These are phyloP conservation scores for Ogataea paraovalis DNA, from an alignment of 805 yeast genomes.

Conservation along the genomic window DNA sequence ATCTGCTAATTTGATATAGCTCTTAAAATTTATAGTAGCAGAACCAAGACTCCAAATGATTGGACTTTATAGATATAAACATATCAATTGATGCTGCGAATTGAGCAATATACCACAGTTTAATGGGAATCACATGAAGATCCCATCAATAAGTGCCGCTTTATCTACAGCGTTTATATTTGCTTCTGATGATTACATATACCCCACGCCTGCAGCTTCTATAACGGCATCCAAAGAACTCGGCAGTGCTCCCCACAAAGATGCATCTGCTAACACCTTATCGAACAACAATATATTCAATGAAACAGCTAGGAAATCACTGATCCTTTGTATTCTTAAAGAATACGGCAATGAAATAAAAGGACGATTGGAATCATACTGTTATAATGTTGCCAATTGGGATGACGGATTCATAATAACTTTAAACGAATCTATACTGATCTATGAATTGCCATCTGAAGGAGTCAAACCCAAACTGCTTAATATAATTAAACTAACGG, in stretches of 20 bases:
- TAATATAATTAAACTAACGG: conserved; percentile 7
- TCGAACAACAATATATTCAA: conserved; percentile 1
- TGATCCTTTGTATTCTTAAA: conserved; percentile 6
- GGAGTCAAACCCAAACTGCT: not conserved
- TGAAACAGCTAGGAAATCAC: conserved; percentile 1
- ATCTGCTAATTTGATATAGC: too few species aligned
- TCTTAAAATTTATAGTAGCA: too few species aligned
- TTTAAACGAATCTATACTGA: conserved; percentile 7
- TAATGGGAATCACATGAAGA: conserved; percentile 8
- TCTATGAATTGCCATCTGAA: conserved; percentile 1
- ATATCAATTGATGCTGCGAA: too few species aligned
- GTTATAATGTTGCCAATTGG: conserved; percentile 4
- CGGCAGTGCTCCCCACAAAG: not conserved
- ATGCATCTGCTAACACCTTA: not conserved
- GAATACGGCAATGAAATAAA: not conserved
- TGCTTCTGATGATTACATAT: conserved; percentile 1
- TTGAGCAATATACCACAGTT: too few species aligned
- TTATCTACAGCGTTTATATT: conserved; percentile 10
- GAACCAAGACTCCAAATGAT: too few species aligned
- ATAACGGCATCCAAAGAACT: not conserved
- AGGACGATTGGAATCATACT: conserved; percentile 9
- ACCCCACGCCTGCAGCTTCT: not conserved
- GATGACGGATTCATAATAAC: conserved; percentile 8
- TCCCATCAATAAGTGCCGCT: conserved; percentile 10
- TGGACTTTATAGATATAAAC: too few species aligned